Conservation (phyloP, 192 early-diverging fungal species). For the Backusella parvicylindrica region DNA sequence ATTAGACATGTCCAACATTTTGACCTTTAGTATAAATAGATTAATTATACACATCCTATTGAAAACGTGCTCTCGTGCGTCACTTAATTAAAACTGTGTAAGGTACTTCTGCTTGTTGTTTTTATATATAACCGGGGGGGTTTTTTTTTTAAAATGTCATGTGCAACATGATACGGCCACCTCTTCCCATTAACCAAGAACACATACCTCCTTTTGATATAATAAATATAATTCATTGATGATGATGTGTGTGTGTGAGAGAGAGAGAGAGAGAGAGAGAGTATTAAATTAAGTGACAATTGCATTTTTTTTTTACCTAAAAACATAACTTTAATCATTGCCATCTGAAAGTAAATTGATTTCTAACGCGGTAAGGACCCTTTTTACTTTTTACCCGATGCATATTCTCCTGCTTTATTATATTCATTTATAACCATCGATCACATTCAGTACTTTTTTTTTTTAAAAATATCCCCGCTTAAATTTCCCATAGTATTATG, state of each 20-base stretch:
- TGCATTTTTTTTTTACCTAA: not conserved
- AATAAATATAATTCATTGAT: not conserved
- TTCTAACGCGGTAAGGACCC: too few relatives aligned
- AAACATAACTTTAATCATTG: not conserved
- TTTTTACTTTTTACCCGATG: too few relatives aligned
- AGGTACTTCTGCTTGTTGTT: not conserved
- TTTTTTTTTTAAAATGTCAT: not conserved
- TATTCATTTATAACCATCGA: too few relatives aligned
- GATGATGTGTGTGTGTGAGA: too few relatives aligned
- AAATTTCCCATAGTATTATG: too few relatives aligned
- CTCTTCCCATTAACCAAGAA: not conserved
- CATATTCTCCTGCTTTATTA: too few relatives aligned
- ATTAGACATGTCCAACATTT: too few relatives aligned
- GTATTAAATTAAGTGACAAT: not conserved
- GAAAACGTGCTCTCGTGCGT: not conserved
- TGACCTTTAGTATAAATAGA: too few relatives aligned
- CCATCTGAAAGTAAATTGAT: not conserved
- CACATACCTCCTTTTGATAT: not conserved
- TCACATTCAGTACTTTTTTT: too few relatives aligned
- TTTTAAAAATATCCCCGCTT: too few relatives aligned
- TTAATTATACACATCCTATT: not conserved
- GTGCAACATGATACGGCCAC: not conserved
- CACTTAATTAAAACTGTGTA: not conserved
- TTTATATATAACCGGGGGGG: not conserved
- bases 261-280: too few relatives aligned